Evolutionary conservation across 2,329 filamentous ascomycete genomes (phyloP).

Genomic region (Escovopsis sp.): DNA sequence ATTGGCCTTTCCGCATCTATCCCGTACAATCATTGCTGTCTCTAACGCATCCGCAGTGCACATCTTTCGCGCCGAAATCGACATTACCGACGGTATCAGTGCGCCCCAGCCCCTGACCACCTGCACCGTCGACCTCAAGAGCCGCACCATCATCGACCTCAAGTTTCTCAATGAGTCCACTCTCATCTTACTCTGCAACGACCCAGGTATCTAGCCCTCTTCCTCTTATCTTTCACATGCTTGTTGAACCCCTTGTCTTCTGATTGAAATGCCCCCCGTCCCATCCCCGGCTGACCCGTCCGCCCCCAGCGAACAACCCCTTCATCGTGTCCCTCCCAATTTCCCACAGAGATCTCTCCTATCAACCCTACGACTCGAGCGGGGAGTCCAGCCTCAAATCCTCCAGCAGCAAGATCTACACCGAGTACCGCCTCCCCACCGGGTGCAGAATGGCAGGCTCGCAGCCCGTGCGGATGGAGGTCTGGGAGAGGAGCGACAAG

Average conservation of each 20-base stretch:
- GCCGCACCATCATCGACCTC: conserved; percentile 39
- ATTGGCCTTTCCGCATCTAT: too few relatives aligned
- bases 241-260: too few relatives aligned
- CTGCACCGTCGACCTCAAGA: conserved; percentile 25
- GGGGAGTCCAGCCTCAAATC: too few relatives aligned
- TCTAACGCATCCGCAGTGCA: conserved; percentile 27
- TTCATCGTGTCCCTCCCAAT: conserved; percentile 21
- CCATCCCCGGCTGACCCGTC: neutral
- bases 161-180: conserved; percentile 51
- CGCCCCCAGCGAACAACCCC: conserved; percentile 12
- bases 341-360: conserved; percentile 19
- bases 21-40: conserved; percentile 1
- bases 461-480: conserved; percentile 34
- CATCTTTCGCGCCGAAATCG: conserved; percentile 37
- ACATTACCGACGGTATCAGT: conserved; percentile 45
- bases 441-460: conserved; percentile 5
- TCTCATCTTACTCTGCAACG: conserved; percentile 42
- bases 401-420: conserved; percentile 5
- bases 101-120: conserved; percentile 23
- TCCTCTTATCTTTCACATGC: too few relatives aligned
- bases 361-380: conserved; percentile 18
- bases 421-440: conserved; percentile 13
- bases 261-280: too few relatives aligned
- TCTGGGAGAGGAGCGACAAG: conserved; percentile 27
- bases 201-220: conserved; percentile 15